Base-by-base conservation (phyloP, 108 stramenopile genomes). In the Cyclotella sp. region DNA sequence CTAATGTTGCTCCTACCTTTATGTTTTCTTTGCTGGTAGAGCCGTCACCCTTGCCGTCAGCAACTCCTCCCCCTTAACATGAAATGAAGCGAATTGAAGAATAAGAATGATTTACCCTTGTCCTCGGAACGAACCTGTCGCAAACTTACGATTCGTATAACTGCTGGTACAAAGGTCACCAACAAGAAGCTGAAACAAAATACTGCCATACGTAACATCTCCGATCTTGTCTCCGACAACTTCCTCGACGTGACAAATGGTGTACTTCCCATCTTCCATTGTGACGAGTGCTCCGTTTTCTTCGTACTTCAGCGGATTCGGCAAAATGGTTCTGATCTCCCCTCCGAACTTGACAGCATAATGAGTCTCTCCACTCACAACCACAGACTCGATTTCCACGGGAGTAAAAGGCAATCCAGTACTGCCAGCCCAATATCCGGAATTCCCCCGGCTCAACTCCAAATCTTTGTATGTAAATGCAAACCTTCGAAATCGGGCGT, bases 321-420 rank as follows among this genome's bases (percentile, higher is more conserved):
- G 26, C 22, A 76, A 45, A 14, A 84, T 61, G 2, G 83, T 84
- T 16, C 83, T 44, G 26, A 80, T 18, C 26, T 80, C 16, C 2
- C 69, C 78, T 39, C 63, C 78, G 49, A 80, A 84, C 34, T 63
- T 65, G 9, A 84, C 29, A n/a, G 45, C 63, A 65, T 70, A 84
- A 45, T 70, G 22, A 21, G 24, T n/a, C 15, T 42, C 45, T n/a
- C 76, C 68, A n/a, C 51, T 60, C 30, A 70, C 28, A 60, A 46
- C 5, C 11, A 79, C 28, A 13, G 66, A 62, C 44, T 75, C 73
- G 59, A 80, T 80, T 47, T 49, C 45, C 26, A 80, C 28, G 3
- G 49, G 41, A 0, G 75, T 76, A 29, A 28, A 75, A 15, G 79
- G 79, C 39, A 69, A 57, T 12, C 77, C 69, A 27, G 52, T 63